These are phyloP conservation scores for Aureobasidium vineae DNA, from an alignment of 2,329 filamentous ascomycete genomes.

Conservation along the genomic window DNA sequence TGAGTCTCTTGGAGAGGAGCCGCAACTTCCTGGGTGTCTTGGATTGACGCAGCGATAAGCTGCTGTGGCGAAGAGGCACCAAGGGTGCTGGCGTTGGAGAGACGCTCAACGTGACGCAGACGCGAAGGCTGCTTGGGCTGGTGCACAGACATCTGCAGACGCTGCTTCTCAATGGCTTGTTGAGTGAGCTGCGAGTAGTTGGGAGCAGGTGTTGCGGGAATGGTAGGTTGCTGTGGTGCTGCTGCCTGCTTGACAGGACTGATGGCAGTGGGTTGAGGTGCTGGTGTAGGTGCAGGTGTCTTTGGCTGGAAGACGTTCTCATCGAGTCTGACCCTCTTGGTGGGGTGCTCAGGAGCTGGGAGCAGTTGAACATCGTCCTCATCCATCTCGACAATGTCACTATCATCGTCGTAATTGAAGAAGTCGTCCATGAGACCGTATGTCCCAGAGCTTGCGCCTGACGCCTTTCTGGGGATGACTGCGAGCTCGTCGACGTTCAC, in stretches of 20 bases:
- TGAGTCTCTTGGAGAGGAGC: background rate
- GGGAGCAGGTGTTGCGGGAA: conserved; percentile 8
- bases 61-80: conserved; percentile 12
- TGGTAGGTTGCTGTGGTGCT: conserved; percentile 14
- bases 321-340: conserved; percentile 28
- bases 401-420: conserved; percentile 28
- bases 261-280: background rate
- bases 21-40: background rate
- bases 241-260: conserved; percentile 16
- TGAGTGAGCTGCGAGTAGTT: conserved; percentile 16
- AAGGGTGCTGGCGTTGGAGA: conserved; percentile 24
- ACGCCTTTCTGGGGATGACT: conserved; percentile 27
- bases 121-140: conserved; percentile 46
- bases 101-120: conserved; percentile 40
- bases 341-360: conserved; percentile 3
- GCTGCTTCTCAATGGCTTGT: conserved; percentile 25
- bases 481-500: conserved; percentile 29
- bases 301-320: conserved; percentile 29
- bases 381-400: conserved; percentile 16
- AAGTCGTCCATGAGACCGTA: conserved; percentile 29
- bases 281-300: conserved; percentile 3
- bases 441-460: conserved; percentile 28
- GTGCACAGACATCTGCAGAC: conserved; percentile 32
- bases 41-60: background rate
- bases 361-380: conserved; percentile 27